Evolutionary conservation across 1,284 basidiomycete genomes (phyloP), one percentile per base, ranked within the genome.

Genomic region (Exobasidium cylindrosporum): DNA sequence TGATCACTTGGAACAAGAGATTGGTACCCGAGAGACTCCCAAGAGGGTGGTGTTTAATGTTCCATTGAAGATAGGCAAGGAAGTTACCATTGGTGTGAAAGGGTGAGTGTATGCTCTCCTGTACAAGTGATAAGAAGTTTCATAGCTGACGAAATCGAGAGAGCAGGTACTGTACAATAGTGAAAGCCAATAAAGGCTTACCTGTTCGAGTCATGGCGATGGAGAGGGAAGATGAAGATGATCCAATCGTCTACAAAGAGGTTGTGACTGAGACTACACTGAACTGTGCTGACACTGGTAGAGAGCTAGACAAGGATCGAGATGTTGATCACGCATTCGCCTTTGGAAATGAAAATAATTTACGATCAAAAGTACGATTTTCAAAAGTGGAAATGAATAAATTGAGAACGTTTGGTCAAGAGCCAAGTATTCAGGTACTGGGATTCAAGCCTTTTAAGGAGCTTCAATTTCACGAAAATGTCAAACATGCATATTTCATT

Each of bases 401-500:
- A 14, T 89, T 97, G 82, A 87, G 90, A 61, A 65, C 73, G 45
- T 62, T 74, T 26, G 67, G 69, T 14, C 64, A 72, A 64, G 56
- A 63, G 14, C 72, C 72, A 1, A 24, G 44, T 46, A 87, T 98
- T 76, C 91, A 89, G 79, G 86, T 98, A 3, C 86, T 99, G 24
- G 96, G 95, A 2, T 98, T 97, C 83, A 91, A 94, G 29, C 66
- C 74, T 50, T 54, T 44, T 14, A 69, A 82, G 3, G 85, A 89
- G 62, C 83, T 97, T 0, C 81, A 82, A 0, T 89, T 92, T 68
- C 88, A 92, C 78, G 91, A 96, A 77, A 95, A 95, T 69, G 82
- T 96, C 72, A 95, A 92, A 76, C 92, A 96, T 80, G 87, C 92
- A 0, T 83, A 87, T 57, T 98, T 98, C 76, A 86, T 98, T 64